phyloP scores from a whole-genome alignment of 148 eudicot genomes.

The Talinum fruticosum region DNA sequence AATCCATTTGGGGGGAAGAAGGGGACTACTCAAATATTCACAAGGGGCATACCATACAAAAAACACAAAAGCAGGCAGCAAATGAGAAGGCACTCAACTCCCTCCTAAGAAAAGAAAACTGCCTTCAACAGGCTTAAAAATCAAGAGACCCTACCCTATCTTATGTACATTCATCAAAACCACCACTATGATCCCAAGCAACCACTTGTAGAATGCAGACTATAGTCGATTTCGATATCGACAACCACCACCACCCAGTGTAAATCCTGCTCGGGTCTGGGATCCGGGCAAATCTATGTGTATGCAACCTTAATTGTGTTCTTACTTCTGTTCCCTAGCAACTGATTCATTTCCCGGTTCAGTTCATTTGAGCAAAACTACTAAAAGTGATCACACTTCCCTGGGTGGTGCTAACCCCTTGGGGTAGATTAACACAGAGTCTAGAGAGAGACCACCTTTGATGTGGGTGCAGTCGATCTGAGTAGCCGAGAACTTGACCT shows the following conservation, averaged over 20 bases:
- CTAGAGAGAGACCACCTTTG: conserved; percentile 81
- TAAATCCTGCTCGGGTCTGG: not conserved
- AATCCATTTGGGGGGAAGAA: not conserved
- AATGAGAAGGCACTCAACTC: not conserved
- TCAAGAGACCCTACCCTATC: not conserved
- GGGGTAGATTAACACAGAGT: conserved; percentile 72
- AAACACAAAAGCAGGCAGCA: not conserved
- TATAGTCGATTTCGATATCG: too few relatives aligned
- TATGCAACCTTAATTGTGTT: not conserved
- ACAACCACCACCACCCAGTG: not conserved
- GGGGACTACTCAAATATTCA: not conserved
- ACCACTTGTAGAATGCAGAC: not conserved
- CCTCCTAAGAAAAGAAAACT: not conserved
- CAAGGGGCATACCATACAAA: not conserved
- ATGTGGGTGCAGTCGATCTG: conserved; percentile 92
- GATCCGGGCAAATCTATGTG: not conserved
- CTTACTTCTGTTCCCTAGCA: not conserved
- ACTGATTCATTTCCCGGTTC: not conserved
- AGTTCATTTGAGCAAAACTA: not conserved
- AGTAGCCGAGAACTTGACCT: conserved; percentile 60
- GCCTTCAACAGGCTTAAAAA: not conserved
- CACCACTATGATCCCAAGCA: not conserved
- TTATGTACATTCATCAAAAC: not conserved
- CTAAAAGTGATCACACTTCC: conserved; percentile 20
- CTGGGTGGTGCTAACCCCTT: conserved; percentile 34